Percentiles rank a stretch among this genome's conserved stretches.
Conservation (phyloP, 306 rosid species). For the Cicer yamashitae region DNA sequence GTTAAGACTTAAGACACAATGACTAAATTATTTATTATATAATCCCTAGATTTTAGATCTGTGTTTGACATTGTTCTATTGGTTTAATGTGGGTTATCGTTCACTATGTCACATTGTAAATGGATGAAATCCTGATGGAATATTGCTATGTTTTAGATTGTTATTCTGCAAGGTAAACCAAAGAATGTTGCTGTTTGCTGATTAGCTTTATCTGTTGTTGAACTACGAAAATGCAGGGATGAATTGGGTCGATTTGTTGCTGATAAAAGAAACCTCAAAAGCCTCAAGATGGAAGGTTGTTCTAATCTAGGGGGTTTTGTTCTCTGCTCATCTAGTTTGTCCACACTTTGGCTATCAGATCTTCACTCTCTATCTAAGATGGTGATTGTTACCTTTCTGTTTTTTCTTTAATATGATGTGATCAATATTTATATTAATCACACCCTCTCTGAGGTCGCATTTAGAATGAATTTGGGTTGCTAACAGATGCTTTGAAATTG, state of each 20-base stretch:
- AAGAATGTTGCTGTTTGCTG: constrained; percentile 33
- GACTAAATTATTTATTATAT: not conserved
- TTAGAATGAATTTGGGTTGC: constrained; percentile 24
- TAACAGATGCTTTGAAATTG: constrained; percentile 36
- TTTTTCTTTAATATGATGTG: not conserved
- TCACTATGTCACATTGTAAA: not conserved
- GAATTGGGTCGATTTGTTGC: constrained; percentile 90
- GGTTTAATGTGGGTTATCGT: not conserved
- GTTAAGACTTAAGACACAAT: not conserved
- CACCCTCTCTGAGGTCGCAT: not conserved
- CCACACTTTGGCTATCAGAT: constrained; percentile 92
- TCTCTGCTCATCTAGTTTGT: constrained; percentile 77
- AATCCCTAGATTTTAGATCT: not conserved
- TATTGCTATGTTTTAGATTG: constrained; percentile 10
- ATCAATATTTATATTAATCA: not conserved
- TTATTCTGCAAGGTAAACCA: not conserved
- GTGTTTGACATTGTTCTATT: not conserved
- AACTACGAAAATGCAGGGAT: constrained; percentile 60
- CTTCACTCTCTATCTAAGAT: constrained; percentile 78
- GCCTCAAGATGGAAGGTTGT: constrained; percentile 93
- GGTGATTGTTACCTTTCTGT: constrained; percentile 60
- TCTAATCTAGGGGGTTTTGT: constrained; percentile 76
- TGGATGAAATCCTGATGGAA: not conserved
- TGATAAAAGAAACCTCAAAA: constrained; percentile 76
- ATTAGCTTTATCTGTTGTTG: constrained; percentile 32